A percentile compares a stretch with the other conserved stretches of the same genome.
These are phyloP conservation scores for Raffaelea albimanens DNA, from an alignment of 2,329 filamentous ascomycete genomes.

Conservation along the genomic window DNA sequence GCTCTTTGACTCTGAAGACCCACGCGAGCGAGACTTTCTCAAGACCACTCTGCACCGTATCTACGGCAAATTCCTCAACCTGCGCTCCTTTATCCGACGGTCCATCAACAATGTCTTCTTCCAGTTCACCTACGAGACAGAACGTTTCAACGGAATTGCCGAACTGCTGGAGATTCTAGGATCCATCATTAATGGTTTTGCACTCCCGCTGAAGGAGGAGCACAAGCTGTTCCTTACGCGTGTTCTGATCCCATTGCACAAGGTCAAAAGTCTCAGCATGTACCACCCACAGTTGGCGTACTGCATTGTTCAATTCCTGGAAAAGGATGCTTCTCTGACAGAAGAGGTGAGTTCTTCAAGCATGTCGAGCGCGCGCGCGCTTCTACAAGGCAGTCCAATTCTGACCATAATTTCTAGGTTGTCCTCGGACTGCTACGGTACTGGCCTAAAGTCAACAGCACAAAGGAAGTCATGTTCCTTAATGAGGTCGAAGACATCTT, in stretches of 20 bases:
- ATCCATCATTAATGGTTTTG: slow-evolving; percentile 98
- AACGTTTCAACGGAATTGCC: slow-evolving; percentile 96
- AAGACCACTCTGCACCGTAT: slow-evolving; percentile 98
- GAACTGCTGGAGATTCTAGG: slow-evolving; percentile 93
- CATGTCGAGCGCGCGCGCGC: no score
- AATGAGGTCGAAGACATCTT: slow-evolving; percentile 99
- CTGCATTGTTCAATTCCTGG: slow-evolving; percentile 96
- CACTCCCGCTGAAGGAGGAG: slow-evolving; percentile 91
- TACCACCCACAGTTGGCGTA: slow-evolving; percentile 98
- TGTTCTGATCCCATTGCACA: slow-evolving; percentile 88
- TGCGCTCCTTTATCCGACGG: slow-evolving; percentile 91
- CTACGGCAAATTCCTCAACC: slow-evolving; percentile 97
- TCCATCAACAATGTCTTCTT: slow-evolving; percentile 99
- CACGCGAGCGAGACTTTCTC: slow-evolving; percentile 89
- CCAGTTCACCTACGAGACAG: slow-evolving; percentile 98
- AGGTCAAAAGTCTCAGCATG: slow-evolving; percentile 99
- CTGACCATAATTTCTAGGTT: slow-evolving; percentile 52
- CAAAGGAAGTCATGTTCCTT: slow-evolving; percentile 98
- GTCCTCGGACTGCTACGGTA: slow-evolving; percentile 90
- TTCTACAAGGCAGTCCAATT: no score
- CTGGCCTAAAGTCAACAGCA: slow-evolving; percentile 99
- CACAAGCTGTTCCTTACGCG: slow-evolving; percentile 96
- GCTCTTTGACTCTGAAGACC: slow-evolving; percentile 96
- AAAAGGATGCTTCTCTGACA: slow-evolving; percentile 93
- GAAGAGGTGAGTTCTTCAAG: slow-evolving; percentile 66